Percentiles rank a stretch among this genome's conserved stretches.
Conservation (phyloP, 73 alveolate genomes). For the Durusdinium trenchii region DNA sequence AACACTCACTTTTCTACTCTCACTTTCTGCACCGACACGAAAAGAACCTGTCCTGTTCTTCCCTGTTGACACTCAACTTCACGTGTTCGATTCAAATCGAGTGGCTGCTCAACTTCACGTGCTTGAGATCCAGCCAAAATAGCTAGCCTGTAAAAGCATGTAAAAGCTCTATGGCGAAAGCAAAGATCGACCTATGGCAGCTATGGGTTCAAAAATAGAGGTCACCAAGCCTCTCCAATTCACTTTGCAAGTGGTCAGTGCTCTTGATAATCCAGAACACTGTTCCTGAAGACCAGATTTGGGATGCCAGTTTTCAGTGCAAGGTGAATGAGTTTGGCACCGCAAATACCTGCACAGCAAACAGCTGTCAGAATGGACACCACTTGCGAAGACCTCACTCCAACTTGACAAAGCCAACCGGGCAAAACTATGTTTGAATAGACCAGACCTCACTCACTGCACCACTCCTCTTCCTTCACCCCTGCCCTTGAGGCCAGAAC, state of each 20-base stretch:
- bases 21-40: no score
- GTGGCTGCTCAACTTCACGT: background rate
- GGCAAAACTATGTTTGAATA: no score
- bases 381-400: background rate
- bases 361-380: conserved; percentile 28
- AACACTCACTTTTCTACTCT: no score
- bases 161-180: background rate
- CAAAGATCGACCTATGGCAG: no score
- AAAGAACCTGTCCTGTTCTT: no score
- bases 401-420: no score
- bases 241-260: background rate
- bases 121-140: conserved; percentile 29
- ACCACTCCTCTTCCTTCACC: no score
- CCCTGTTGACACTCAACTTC: no score
- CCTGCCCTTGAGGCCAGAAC: background rate
- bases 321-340: background rate
- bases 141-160: conserved; percentile 3
- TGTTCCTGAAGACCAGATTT: background rate
- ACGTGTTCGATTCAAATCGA: no score
- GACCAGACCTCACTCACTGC: no score
- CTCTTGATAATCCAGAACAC: conserved; percentile 24
- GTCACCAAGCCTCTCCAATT: conserved; percentile 8
- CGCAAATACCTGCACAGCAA: background rate
- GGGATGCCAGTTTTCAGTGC: background rate
- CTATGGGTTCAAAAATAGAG: no score